Evolutionary conservation across 306 rosid genomes (phyloP).

Genomic region (Begonia peltatifolia): DNA sequence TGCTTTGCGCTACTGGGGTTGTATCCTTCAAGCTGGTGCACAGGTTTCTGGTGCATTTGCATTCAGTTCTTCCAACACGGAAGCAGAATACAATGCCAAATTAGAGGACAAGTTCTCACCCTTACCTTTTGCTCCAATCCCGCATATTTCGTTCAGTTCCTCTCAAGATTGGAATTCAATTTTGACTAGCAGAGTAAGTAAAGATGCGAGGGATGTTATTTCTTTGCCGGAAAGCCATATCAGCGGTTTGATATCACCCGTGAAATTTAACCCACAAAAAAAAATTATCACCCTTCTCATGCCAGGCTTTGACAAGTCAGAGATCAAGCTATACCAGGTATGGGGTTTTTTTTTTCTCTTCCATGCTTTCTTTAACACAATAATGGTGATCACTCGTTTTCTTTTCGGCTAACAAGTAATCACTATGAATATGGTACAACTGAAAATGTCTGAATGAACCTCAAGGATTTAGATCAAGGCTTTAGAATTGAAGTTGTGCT

Average conservation of each 20-base stretch:
- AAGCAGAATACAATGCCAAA: slow-evolving; percentile 28
- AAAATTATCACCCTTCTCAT: slow-evolving; percentile 65
- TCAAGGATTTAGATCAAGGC: no score
- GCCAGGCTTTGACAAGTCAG: slow-evolving; percentile 93
- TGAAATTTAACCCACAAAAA: slow-evolving; percentile 48
- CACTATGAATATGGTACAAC: no score
- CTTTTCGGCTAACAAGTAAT: no score
- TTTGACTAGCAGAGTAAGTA: slow-evolving; percentile 18
- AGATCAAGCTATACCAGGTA: slow-evolving; percentile 89
- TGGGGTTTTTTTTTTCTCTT: slow-evolving; percentile 6
- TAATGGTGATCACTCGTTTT: no score
- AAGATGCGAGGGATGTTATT: slow-evolving; percentile 48
- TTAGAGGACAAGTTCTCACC: slow-evolving; percentile 41
- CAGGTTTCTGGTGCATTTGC: slow-evolving; percentile 72
- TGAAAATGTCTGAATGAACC: no score
- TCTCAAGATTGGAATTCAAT: slow-evolving; percentile 44
- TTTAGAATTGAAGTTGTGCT: no score
- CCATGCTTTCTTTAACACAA: not conserved
- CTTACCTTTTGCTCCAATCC: slow-evolving; percentile 53
- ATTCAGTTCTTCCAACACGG: slow-evolving; percentile 20
- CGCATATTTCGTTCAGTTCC: slow-evolving; percentile 26
- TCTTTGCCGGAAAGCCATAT: slow-evolving; percentile 23
- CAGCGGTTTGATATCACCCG: slow-evolving; percentile 25
- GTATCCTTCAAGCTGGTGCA: slow-evolving; percentile 82
- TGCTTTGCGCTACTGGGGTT: slow-evolving; percentile 92